Base-by-base conservation (phyloP, 2,329 filamentous ascomycete species). In the Neospermospora avenae region DNA sequence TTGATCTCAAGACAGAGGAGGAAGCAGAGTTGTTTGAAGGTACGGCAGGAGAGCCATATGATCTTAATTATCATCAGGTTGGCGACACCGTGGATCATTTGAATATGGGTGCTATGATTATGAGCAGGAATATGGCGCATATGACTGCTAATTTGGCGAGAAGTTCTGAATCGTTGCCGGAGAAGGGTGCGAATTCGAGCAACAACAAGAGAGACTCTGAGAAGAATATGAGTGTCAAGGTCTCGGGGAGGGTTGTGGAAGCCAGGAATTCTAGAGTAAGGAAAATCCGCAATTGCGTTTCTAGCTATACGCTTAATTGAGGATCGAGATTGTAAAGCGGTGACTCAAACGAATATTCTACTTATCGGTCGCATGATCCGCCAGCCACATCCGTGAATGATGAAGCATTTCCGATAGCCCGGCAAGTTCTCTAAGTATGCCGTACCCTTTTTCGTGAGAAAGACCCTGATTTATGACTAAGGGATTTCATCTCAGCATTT, bases 21-120 rank as follows among this genome's bases (percentile, higher is more conserved):
- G 86, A 92, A 70, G 81, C 75, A 1, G 77, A 75, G 28, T 74
- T 84, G 74, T 93, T 91, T 71, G 89, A 89, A 18, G 89, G 89
- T 31, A 76, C 79, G 62, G 86, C 84, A 0, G 88, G 82, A 24
- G 75, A 79, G 24, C 48, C 79, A 76, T 81, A 83, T 63, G 80
- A 87, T 68, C 75, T 77, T 20, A 78, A 42, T 13, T 57, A 51
- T 44, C 45, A 57, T 13, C 14, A 28, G 16, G 45, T 24, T 1
- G 31, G 20, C 1, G 35, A 57, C 16, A 48, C 84, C 59, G 71
- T 82, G 20, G 67, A 66, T 68, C 85, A 86, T 63, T 72, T 86
- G 60, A 82, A 86, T 70, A 67, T 80, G 64, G 82, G 78, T 1
- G 83, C 84, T 81, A 78, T 84, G 65, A 64, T 81, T 35, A 86